A percentile compares a stretch with the other conserved stretches of the same genome.
These are phyloP conservation scores for Zea mays DNA, from an alignment of 176 grass and related monocot genomes.

Conservation along the genomic window Zm-B73-REFERENCE-NAM-5.0 NC_050100.1:195458501-195459000, in stretches of 20 bases:
- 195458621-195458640: conserved; percentile 92
- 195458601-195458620: conserved; percentile 81
- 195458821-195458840: background rate
- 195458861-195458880: background rate
- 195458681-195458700: conserved; percentile 76
- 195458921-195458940: conserved; percentile 3
- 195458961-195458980: background rate
- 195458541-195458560: background rate
- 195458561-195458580: conserved; percentile 18
- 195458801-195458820: background rate
- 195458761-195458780: conserved; percentile 6
- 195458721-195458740: background rate
- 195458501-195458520: conserved; percentile 5
- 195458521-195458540: background rate
- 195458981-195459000: background rate
- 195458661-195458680: conserved; percentile 96
- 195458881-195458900: background rate
- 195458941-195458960: conserved; percentile 32
- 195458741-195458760: background rate
- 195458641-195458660: conserved; percentile 97
- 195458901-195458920: conserved; percentile 16
- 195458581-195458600: conserved; percentile 47
- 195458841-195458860: background rate
- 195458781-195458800: conserved; percentile 10
- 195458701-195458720: conserved; percentile 53